phyloP scores from a whole-genome alignment of 2,329 filamentous ascomycete species.

The Exophiala oligosperma region DNA sequence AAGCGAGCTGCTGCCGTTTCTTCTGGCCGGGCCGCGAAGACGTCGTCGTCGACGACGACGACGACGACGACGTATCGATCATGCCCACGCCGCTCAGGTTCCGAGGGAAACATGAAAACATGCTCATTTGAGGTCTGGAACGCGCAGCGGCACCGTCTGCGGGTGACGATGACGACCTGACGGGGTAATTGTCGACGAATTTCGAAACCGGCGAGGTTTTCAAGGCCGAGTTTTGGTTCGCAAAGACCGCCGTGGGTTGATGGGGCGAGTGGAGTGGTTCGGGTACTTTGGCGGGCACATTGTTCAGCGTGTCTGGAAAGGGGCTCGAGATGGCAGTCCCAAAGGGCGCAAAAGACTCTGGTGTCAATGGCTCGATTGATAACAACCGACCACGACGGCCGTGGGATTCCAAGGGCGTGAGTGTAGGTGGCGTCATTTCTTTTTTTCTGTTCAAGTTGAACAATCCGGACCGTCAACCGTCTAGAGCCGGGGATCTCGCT shows the following conservation, averaged over 20 bases:
- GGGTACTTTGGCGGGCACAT: slow-evolving; percentile 39
- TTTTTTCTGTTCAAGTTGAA: no score
- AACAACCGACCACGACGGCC: slow-evolving; percentile 43
- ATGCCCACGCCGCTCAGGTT: slow-evolving; percentile 39
- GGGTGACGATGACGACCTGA: slow-evolving; percentile 43
- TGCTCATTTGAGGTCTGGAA: slow-evolving; percentile 67
- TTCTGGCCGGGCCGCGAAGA: no score
- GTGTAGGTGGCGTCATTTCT: slow-evolving; percentile 16
- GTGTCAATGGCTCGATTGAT: slow-evolving; percentile 62
- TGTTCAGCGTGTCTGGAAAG: slow-evolving; percentile 51
- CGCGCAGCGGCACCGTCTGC: slow-evolving; percentile 24
- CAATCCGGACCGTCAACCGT: no score
- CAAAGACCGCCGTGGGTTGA: slow-evolving; percentile 57
- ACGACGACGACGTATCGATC: not conserved
- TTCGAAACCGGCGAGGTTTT: slow-evolving; percentile 82
- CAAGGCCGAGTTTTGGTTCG: slow-evolving; percentile 85
- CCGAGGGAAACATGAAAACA: slow-evolving; percentile 82
- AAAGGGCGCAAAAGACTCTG: slow-evolving; percentile 70
- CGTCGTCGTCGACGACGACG: no score
- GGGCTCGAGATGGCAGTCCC: slow-evolving; percentile 82
- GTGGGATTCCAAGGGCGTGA: not conserved
- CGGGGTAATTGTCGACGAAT: slow-evolving; percentile 69
- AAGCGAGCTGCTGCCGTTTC: slow-evolving; percentile 38
- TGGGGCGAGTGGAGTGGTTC: slow-evolving; percentile 23
- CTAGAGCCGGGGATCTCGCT: no score